Percentiles rank a stretch among this genome's conserved stretches.
phyloP scores from a whole-genome alignment of 768 basidiomycete genomes.

The Pisolithus microcarpus region DNA sequence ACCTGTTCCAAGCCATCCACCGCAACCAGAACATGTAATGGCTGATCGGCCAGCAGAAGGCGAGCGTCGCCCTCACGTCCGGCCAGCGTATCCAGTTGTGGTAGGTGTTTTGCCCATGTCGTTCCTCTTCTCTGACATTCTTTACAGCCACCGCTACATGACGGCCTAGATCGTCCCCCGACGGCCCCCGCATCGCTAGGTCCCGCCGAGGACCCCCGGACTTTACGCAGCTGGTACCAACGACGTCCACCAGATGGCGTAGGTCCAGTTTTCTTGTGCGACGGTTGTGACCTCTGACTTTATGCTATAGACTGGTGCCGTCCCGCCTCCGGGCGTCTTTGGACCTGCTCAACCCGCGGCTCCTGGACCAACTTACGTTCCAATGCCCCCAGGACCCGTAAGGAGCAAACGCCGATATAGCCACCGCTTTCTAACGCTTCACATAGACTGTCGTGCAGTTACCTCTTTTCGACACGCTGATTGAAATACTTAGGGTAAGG shows the following conservation, averaged over 20 bases:
- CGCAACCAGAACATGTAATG: not conserved
- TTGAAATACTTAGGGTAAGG: slow-evolving; percentile 60
- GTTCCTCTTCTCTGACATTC: slow-evolving; percentile 2
- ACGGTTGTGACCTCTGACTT: not conserved
- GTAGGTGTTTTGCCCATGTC: slow-evolving; percentile 6
- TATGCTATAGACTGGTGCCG: slow-evolving; percentile 11
- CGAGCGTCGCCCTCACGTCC: slow-evolving; percentile 13
- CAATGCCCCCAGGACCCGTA: slow-evolving; percentile 50
- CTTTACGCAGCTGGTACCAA: slow-evolving; percentile 19
- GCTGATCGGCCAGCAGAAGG: slow-evolving; percentile 8
- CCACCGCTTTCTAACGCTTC: not conserved
- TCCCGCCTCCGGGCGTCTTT: slow-evolving; percentile 24
- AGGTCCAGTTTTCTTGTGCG: slow-evolving; percentile 1
- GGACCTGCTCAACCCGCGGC: slow-evolving; percentile 17
- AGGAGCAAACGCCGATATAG: slow-evolving; percentile 17
- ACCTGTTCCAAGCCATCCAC: slow-evolving; percentile 5
- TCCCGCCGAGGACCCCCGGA: slow-evolving; percentile 10
- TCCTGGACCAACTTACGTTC: slow-evolving; percentile 28
- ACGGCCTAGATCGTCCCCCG: slow-evolving; percentile 15
- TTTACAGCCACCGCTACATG: slow-evolving; percentile 15
- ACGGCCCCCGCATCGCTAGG: slow-evolving; percentile 19
- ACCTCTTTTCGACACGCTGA: slow-evolving; percentile 62
- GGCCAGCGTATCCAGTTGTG: slow-evolving; percentile 14
- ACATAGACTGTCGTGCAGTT: slow-evolving; percentile 53
- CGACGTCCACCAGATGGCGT: slow-evolving; percentile 12